Base-by-base conservation (phyloP, 768 basidiomycete genomes). In the Strobilomyces dryophilus region DNA sequence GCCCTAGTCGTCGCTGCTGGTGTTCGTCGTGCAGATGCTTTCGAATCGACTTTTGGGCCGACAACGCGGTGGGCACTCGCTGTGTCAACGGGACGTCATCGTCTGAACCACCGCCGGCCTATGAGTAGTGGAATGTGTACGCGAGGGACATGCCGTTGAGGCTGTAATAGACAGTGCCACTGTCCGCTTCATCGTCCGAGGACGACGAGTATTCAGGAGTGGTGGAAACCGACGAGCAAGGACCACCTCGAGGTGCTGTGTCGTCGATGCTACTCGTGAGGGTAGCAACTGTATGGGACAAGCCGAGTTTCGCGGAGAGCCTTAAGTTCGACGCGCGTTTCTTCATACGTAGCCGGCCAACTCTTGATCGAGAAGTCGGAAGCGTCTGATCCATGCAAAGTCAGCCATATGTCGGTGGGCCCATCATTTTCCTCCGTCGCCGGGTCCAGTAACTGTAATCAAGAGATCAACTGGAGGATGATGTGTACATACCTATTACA, bases 21-120 rank as follows among this genome's bases (percentile, higher is more conserved):
- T n/a, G n/a, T n/a, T n/a, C 89, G 56, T 86, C 82, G 35, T 77
- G 77, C 21, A 89, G 82, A 63, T 90, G 80, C 42, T 76, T 74
- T 18, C 89, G 80, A 49, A 95, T 89, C 6, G 86, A 84, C 60
- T 81, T 83, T 62, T 95, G 93, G 9, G 91, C 92, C 4, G 76
- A 79, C 53, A 95, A n/a, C n/a, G n/a, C 93, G 1, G 84, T 85
- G 5, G 92, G 93, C 50, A 92, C 90, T 29, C 84, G 77, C 57
- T 81, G 83, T n/a, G n/a, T n/a, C n/a, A n/a, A n/a, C n/a, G n/a
- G n/a, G n/a, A n/a, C n/a, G n/a, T n/a, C 87, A 65, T 95, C 92
- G 50, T 89, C 84, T 36, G 79, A 75, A 29, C 70, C 71, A 27
- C 67, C 65, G 45, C 57, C 68, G 27, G 57, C 11, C 51, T 42